Evolutionary conservation across 108 stramenopile species (phyloP).

Genomic region (Fragilaria crotonensis): DNA sequence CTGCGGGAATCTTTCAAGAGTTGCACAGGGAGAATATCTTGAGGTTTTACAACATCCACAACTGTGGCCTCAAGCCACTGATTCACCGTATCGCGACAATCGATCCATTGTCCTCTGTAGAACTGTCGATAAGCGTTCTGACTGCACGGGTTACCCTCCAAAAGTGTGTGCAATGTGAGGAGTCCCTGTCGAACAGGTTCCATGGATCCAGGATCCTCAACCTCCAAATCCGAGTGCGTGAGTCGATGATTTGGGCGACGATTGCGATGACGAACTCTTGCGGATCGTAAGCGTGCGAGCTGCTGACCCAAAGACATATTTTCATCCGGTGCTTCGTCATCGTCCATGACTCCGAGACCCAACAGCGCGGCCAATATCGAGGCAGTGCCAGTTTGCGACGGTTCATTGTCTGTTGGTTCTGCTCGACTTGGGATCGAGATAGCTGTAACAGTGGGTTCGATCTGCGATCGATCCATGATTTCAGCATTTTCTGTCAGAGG

Average conservation of each 20-base stretch:
- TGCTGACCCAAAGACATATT: not conserved
- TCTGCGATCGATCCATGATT: not conserved
- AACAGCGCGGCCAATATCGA: constrained; percentile 12
- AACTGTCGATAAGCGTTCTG: constrained; percentile 62
- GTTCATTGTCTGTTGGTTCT: not conserved
- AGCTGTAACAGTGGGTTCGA: not conserved
- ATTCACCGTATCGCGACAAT: constrained; percentile 92
- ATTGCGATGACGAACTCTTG: constrained; percentile 4
- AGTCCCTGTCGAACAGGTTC: constrained; percentile 93
- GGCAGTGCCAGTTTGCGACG: not conserved
- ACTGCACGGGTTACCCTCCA: constrained; percentile 31
- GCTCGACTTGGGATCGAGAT: not conserved
- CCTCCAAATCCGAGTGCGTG: constrained; percentile 49
- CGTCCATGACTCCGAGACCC: not conserved
- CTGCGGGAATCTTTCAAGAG: not conserved
- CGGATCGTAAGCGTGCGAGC: constrained; percentile 2
- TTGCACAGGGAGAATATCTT: constrained; percentile 44
- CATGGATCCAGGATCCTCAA: constrained; percentile 64
- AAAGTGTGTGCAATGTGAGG: constrained; percentile 85
- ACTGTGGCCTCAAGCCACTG: constrained; percentile 97
- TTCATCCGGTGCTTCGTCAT: not conserved
- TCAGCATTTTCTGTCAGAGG: not conserved
- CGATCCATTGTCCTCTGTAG: constrained; percentile 94
- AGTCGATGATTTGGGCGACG: constrained; percentile 49
- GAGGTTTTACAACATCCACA: constrained; percentile 70